A percentile compares a stretch with the other conserved stretches of the same genome.
Evolutionary conservation across 1,284 basidiomycete species (phyloP).

Genomic region (Heliocybe sulcata): DNA sequence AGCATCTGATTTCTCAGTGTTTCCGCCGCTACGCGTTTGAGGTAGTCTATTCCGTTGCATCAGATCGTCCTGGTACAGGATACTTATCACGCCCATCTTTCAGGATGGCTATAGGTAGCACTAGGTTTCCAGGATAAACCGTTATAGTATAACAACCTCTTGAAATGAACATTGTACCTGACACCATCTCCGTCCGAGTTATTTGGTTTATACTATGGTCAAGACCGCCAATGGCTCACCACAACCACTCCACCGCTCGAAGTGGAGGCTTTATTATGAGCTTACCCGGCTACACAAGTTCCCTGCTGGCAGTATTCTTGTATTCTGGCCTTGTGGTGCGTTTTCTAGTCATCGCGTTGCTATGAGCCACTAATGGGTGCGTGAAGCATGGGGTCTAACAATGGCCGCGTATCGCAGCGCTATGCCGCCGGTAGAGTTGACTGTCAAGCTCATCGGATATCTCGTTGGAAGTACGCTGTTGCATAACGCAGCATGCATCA

Average conservation of each 20-base stretch:
- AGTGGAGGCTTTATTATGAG: slow-evolving; percentile 30
- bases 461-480: slow-evolving; percentile 11
- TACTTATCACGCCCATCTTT: too few relatives aligned
- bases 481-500: slow-evolving; percentile 32
- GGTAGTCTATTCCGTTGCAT: too few relatives aligned
- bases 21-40: too few relatives aligned
- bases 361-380: too few relatives aligned
- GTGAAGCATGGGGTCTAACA: slow-evolving; percentile 37
- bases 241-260: background rate
- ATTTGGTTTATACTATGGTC: background rate
- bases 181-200: too few relatives aligned
- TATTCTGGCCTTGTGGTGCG: slow-evolving; percentile 51
- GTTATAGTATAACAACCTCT: too few relatives aligned
- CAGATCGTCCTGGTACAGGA: too few relatives aligned
- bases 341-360: too few relatives aligned
- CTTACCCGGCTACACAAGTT: slow-evolving; percentile 45
- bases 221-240: background rate
- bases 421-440: slow-evolving; percentile 10
- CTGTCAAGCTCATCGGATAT: slow-evolving; percentile 9
- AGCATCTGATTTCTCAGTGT: too few relatives aligned
- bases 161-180: too few relatives aligned
- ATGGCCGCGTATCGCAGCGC: slow-evolving; percentile 29
- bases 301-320: slow-evolving; percentile 44
- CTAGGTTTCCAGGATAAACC: too few relatives aligned
- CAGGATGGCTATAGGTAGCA: too few relatives aligned